Conservation (phyloP, 2,329 filamentous ascomycete genomes). For the Cladosporium velox region DNA sequence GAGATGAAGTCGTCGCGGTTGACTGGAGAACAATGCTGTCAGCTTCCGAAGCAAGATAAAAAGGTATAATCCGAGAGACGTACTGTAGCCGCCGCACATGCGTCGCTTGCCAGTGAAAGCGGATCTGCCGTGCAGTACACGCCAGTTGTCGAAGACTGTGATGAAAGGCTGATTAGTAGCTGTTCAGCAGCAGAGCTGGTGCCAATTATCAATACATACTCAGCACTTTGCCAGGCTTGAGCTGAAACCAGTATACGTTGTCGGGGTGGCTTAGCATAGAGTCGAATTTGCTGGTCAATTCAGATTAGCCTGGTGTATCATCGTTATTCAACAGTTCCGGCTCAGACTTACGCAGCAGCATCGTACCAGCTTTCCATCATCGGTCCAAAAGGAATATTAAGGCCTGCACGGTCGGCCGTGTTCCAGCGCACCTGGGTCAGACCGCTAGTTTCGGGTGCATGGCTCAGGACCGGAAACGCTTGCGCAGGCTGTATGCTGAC, state of each 20-base stretch:
- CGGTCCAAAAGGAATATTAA: conserved; percentile 56
- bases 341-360: conserved; percentile 58
- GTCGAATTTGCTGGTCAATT: conserved; percentile 62
- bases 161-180: conserved; percentile 10
- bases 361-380: conserved; percentile 66
- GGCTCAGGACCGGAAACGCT: conserved; percentile 70
- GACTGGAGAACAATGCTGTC: conserved; percentile 51
- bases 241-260: conserved; percentile 76
- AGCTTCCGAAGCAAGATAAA: not conserved
- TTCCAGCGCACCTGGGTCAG: conserved; percentile 84
- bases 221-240: conserved; percentile 75
- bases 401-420: conserved; percentile 78
- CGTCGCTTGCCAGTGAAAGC: conserved; percentile 81
- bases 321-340: not conserved
- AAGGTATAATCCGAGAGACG: conserved; percentile 42
- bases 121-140: conserved; percentile 83
- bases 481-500: conserved; percentile 74
- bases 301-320: not conserved
- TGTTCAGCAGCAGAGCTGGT: not conserved
- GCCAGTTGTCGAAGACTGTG: conserved; percentile 92
- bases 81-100: conserved; percentile 89
- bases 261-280: conserved; percentile 64
- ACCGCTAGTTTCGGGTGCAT: conserved; percentile 35
- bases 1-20: conserved; percentile 81
- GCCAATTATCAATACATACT: conserved; percentile 54